Conservation (phyloP, 2,329 filamentous ascomycete species). For the Lecanoromycetidae sp. region DNA sequence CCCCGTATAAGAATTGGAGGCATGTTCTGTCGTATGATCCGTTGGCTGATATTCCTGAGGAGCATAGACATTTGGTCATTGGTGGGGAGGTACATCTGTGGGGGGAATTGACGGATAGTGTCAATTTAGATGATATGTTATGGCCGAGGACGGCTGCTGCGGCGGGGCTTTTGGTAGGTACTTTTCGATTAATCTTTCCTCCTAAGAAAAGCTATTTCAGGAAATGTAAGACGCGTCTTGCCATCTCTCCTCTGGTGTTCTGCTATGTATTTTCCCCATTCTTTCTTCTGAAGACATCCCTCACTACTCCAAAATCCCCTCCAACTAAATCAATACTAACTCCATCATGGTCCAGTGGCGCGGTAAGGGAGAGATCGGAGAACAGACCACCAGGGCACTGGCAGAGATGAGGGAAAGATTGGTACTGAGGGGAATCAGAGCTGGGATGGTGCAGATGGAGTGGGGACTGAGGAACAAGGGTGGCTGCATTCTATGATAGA, state of each 20-base stretch:
- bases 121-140: constrained; percentile 58
- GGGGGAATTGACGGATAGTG: constrained; percentile 60
- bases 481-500: constrained; percentile 12
- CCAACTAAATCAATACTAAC: no score
- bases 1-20: constrained; percentile 65
- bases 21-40: constrained; percentile 69
- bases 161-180: constrained; percentile 62
- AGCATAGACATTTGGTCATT: constrained; percentile 53
- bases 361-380: constrained; percentile 53
- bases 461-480: constrained; percentile 15
- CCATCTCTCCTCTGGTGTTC: no score
- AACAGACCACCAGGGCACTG: constrained; percentile 34
- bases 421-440: constrained; percentile 53
- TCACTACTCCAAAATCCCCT: no score
- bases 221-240: no score
- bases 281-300: no score
- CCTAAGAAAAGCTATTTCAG: no score
- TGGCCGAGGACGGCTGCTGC: constrained; percentile 67
- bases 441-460: constrained; percentile 54
- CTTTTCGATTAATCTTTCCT: no score
- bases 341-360: no score
- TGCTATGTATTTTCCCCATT: no score
- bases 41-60: constrained; percentile 44
- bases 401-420: constrained; percentile 65
- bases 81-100: constrained; percentile 71